A percentile compares a stretch with the other conserved stretches of the same genome.
Conservation (phyloP, 345 rosid species). For the Arabis hirsuta region DNA sequence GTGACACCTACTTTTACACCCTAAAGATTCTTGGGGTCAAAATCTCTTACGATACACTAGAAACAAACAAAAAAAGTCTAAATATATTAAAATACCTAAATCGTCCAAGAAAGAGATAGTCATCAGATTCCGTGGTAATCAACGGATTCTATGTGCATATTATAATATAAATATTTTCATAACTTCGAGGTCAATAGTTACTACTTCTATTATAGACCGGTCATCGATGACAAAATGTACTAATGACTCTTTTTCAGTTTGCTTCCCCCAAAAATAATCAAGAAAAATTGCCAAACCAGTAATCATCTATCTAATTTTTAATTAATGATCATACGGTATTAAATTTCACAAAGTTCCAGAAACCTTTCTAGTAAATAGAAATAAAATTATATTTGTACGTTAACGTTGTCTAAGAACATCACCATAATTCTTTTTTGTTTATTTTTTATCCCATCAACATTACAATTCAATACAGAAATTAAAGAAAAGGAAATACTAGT, state of each 20-base stretch:
- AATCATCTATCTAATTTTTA: neutral
- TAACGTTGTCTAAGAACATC: neutral
- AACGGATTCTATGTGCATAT: constrained; percentile 13
- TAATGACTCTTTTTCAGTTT: constrained; percentile 15
- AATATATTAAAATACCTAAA: constrained; percentile 3
- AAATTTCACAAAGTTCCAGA: neutral
- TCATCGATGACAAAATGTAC: constrained; percentile 22
- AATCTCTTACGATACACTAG: neutral
- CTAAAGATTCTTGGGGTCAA: constrained; percentile 26
- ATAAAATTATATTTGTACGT: neutral
- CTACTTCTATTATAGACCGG: neutral
- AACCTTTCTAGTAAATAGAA: neutral
- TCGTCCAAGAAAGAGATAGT: constrained; percentile 13
- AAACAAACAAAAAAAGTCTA: neutral
- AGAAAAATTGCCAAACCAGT: neutral
- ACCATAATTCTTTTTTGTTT: neutral
- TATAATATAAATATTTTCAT: constrained; percentile 21
- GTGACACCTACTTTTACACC: constrained; percentile 28
- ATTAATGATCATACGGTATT: neutral
- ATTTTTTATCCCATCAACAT: neutral
- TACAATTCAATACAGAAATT: neutral
- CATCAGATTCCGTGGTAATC: constrained; percentile 41
- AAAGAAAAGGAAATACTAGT: neutral
- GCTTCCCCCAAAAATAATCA: constrained; percentile 9
- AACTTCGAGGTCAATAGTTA: constrained; percentile 46